These are phyloP conservation scores for Monosporozyma servazzii DNA, from an alignment of 805 yeast species.

Conservation along the genomic window DNA sequence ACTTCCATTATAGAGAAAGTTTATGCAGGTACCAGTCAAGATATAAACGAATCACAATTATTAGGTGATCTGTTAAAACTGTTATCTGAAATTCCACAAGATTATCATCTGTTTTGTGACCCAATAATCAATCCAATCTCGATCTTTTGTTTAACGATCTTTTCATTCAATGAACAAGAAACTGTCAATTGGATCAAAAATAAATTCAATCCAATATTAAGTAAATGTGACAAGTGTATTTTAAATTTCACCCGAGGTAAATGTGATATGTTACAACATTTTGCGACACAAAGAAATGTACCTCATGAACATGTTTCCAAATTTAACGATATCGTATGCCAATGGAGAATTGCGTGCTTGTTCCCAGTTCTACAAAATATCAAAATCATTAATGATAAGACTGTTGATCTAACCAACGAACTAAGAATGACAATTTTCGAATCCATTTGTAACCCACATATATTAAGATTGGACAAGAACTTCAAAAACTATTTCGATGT, in stretches of 20 bases:
- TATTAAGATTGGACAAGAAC: slow-evolving; percentile 34
- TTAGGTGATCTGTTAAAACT: slow-evolving; percentile 35
- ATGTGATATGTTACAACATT: slow-evolving; percentile 41
- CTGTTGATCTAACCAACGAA: slow-evolving; percentile 15
- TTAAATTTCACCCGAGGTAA: slow-evolving; percentile 44
- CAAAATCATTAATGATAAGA: slow-evolving; percentile 15
- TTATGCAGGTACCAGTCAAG: slow-evolving; percentile 21
- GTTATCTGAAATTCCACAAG: slow-evolving; percentile 24
- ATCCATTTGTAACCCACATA: slow-evolving; percentile 44
- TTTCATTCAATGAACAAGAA: slow-evolving; percentile 46
- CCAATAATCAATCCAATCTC: slow-evolving; percentile 39
- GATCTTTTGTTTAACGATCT: slow-evolving; percentile 46
- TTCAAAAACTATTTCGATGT: slow-evolving; percentile 33
- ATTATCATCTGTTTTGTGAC: slow-evolving; percentile 50
- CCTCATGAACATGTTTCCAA: slow-evolving; percentile 34
- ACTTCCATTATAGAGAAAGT: slow-evolving; percentile 21
- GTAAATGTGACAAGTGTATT: slow-evolving; percentile 47
- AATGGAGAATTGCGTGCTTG: slow-evolving; percentile 29
- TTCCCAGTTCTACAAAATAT: slow-evolving; percentile 19
- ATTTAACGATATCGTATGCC: slow-evolving; percentile 29
- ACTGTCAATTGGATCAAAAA: slow-evolving; percentile 38
- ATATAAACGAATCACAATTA: slow-evolving; percentile 22
- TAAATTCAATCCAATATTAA: slow-evolving; percentile 33
- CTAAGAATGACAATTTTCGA: slow-evolving; percentile 33
- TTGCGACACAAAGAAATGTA: slow-evolving; percentile 42